Conservation (phyloP, 2,329 filamentous ascomycete species). For the Botryosphaeria dothidea region DNA sequence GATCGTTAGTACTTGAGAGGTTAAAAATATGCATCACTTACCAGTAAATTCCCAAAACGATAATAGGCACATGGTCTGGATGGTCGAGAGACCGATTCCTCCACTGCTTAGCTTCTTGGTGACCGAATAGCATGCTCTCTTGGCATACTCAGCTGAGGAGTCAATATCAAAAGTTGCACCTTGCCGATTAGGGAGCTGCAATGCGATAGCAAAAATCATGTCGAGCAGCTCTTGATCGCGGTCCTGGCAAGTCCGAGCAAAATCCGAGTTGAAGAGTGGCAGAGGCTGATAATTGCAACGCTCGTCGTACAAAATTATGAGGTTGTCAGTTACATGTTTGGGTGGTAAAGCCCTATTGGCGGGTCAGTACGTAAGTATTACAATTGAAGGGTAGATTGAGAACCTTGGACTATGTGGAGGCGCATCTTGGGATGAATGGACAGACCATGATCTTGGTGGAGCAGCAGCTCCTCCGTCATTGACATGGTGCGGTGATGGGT, state of each 20-base stretch:
- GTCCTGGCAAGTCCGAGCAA: neutral
- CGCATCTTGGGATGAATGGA: neutral
- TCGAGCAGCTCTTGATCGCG: neutral
- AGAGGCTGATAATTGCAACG: slow-evolving; percentile 6
- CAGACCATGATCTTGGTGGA: neutral
- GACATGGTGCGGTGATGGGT: neutral
- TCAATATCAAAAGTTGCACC: neutral
- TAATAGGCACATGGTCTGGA: slow-evolving; percentile 1
- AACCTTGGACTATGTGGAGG: neutral
- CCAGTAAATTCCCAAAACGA: slow-evolving; percentile 2
- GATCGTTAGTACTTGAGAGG: neutral
- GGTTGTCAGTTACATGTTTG: neutral
- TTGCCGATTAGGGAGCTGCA: neutral
- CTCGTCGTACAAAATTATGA: neutral
- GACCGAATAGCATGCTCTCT: neutral
- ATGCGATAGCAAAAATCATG: neutral
- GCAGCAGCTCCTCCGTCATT: too few species aligned
- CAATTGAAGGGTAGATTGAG: too few species aligned
- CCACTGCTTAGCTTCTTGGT: neutral
- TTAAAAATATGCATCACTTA: neutral
- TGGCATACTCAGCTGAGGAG: neutral
- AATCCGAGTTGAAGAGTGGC: neutral
- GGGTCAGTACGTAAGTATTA: neutral
- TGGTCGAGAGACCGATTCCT: neutral
- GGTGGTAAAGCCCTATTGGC: neutral